These are phyloP conservation scores for Fraxinus angustifolia DNA, from an alignment of 305 asterid species.

Conservation along the genomic window DNA sequence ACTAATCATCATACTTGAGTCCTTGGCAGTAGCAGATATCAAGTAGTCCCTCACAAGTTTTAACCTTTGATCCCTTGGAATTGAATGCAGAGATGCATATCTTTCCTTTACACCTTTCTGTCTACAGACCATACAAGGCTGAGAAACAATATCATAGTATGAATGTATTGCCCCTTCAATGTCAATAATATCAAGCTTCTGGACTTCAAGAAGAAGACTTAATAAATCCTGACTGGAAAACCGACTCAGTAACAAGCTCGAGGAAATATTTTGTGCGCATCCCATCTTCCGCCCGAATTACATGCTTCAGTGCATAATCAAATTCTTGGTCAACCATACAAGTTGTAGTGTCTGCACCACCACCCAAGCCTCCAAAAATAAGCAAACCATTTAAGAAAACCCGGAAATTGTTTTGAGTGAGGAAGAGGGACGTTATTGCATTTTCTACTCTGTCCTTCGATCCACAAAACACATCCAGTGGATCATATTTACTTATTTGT, in stretches of 20 bases:
- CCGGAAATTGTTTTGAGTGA: slow-evolving; percentile 78
- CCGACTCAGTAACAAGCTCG: slow-evolving; percentile 63
- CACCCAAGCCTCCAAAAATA: slow-evolving; percentile 72
- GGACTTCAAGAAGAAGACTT: slow-evolving; percentile 71
- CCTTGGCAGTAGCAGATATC: slow-evolving; percentile 91
- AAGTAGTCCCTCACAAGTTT: slow-evolving; percentile 67
- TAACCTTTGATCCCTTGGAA: slow-evolving; percentile 52
- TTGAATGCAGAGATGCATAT: slow-evolving; percentile 57
- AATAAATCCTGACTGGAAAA: slow-evolving; percentile 53
- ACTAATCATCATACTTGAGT: slow-evolving; percentile 82
- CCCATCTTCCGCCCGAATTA: slow-evolving; percentile 61
- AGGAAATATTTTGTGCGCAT: slow-evolving; percentile 50
- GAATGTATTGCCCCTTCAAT: slow-evolving; percentile 91
- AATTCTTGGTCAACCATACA: slow-evolving; percentile 44
- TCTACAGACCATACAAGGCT: slow-evolving; percentile 62
- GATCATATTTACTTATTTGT: slow-evolving; percentile 74
- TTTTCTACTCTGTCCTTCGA: slow-evolving; percentile 63
- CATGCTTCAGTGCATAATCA: slow-evolving; percentile 54
- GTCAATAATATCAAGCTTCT: slow-evolving; percentile 70
- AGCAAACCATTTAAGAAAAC: slow-evolving; percentile 80
- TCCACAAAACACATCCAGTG: slow-evolving; percentile 76
- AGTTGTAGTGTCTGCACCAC: slow-evolving; percentile 42
- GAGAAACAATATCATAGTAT: slow-evolving; percentile 62
- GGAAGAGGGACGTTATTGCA: slow-evolving; percentile 63
- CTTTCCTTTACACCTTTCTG: slow-evolving; percentile 37